A percentile compares a stretch with the other conserved stretches of the same genome.
Evolutionary conservation across 2,329 filamentous ascomycete genomes (phyloP).

Genomic region (Claviceps spartinae): DNA sequence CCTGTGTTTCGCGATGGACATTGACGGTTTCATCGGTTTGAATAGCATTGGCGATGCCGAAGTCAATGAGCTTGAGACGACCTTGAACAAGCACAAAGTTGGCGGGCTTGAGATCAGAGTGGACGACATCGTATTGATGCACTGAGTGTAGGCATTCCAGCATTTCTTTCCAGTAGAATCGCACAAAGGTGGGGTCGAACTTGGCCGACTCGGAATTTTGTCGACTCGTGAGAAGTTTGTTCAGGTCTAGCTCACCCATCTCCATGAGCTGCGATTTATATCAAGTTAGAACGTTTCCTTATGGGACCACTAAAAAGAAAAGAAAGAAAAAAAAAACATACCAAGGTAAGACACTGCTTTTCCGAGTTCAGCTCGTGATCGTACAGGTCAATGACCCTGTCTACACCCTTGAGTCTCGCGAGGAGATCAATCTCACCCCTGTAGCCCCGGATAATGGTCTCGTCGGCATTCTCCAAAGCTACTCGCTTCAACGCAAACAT

Average conservation of each 20-base stretch:
- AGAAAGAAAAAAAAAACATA: conserved; percentile 26
- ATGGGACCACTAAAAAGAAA: not conserved
- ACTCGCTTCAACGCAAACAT: conserved; percentile 92
- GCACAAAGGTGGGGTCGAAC: conserved; percentile 80
- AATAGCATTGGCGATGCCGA: conserved; percentile 95
- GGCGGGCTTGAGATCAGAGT: conserved; percentile 91
- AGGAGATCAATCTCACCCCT: conserved; percentile 93
- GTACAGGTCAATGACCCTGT: conserved; percentile 78
- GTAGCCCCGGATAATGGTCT: conserved; percentile 69
- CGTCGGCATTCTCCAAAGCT: conserved; percentile 79
- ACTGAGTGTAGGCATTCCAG: conserved; percentile 86
- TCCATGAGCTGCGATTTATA: conserved; percentile 64
- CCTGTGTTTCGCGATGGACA: conserved; percentile 87
- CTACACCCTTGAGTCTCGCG: conserved; percentile 66
- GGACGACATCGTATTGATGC: conserved; percentile 82
- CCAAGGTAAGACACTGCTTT: conserved; percentile 76
- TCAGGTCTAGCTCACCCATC: conserved; percentile 86
- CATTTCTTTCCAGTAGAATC: conserved; percentile 99
- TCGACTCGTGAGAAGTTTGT: conserved; percentile 65
- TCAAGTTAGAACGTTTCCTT: not conserved
- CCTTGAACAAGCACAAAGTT: conserved; percentile 93
- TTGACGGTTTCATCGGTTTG: conserved; percentile 93
- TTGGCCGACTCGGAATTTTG: conserved; percentile 58
- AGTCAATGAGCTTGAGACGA: conserved; percentile 89
- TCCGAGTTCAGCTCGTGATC: conserved; percentile 91